Evolutionary conservation across 495 filamentous ascomycete genomes (phyloP).

Genomic region (Astrothelium macrocarpum): DNA sequence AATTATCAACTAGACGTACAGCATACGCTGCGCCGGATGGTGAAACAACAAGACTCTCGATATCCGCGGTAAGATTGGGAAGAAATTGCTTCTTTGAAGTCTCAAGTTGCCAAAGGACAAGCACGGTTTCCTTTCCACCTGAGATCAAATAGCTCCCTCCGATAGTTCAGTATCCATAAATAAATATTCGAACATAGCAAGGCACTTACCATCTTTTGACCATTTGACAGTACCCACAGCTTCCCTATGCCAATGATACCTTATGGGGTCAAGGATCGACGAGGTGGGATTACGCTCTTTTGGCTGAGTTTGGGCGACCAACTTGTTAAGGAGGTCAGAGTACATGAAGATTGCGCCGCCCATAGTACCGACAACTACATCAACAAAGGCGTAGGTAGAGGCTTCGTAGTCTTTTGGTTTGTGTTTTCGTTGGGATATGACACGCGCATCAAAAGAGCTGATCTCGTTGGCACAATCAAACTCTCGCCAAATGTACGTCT

Average conservation of each 20-base stretch:
- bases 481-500: conserved; percentile 45
- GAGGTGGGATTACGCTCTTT: conserved; percentile 18
- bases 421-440: conserved; percentile 9
- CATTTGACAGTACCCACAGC: conserved; percentile 73
- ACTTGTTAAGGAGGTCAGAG: conserved; percentile 54
- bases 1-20: conserved; percentile 81
- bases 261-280: conserved; percentile 25
- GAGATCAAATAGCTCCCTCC: conserved; percentile 93
- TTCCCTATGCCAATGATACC: conserved; percentile 85
- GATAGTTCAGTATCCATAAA: conserved; percentile 5
- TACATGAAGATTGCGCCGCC: conserved; percentile 71
- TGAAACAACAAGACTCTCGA: conserved; percentile 77
- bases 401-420: background rate
- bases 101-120: conserved; percentile 93
- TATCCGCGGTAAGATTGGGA: conserved; percentile 75
- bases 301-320: conserved; percentile 35
- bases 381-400: background rate
- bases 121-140: conserved; percentile 78
- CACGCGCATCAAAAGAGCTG: conserved; percentile 47
- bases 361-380: conserved; percentile 65
- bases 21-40: conserved; percentile 69
- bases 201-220: conserved; percentile 72
- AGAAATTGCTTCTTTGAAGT: conserved; percentile 70
- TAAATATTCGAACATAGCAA: background rate
- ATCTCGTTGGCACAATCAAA: conserved; percentile 44